A percentile compares a stretch with the other conserved stretches of the same genome.
These are phyloP conservation scores for Arthrobotrys pseudoclavata DNA, from an alignment of 2,329 filamentous ascomycete genomes.

Conservation along the genomic window DNA sequence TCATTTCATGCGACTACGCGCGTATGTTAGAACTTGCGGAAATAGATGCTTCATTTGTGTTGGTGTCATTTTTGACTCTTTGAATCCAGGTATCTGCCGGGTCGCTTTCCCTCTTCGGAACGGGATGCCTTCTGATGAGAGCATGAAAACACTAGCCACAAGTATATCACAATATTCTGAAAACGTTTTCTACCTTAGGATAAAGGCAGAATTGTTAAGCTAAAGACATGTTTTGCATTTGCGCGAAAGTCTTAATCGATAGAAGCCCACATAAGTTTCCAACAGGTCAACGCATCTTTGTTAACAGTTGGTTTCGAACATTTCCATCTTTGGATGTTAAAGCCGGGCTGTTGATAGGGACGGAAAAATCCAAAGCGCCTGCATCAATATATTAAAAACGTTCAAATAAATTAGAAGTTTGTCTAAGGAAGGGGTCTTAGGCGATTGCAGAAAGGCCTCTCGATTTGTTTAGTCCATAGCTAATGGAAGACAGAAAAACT, in stretches of 20 bases:
- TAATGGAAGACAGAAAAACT: no score
- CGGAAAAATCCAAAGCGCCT: not conserved
- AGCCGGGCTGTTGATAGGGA: not conserved
- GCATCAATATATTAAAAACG: no score
- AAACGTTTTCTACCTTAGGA: no score
- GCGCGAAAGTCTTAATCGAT: not conserved
- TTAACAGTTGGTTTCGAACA: no score
- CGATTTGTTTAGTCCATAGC: no score
- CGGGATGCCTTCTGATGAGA: not conserved
- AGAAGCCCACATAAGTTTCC: not conserved
- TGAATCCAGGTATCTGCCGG: not conserved
- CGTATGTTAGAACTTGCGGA: not conserved
- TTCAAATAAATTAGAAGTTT: no score
- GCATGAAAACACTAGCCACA: not conserved
- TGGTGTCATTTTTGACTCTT: slow-evolving; percentile 2
- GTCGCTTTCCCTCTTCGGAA: slow-evolving; percentile 2
- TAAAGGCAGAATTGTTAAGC: no score
- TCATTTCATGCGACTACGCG: not conserved
- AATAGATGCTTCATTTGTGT: slow-evolving; percentile 17
- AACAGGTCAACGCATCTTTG: slow-evolving; percentile 14
- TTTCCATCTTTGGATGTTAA: no score
- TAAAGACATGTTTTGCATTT: no score
- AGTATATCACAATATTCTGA: no score
- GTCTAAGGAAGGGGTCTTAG: no score
- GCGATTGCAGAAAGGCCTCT: no score